Evolutionary conservation across 2,329 filamentous ascomycete genomes (phyloP).

Genomic region (Sclerotinia minor): DNA sequence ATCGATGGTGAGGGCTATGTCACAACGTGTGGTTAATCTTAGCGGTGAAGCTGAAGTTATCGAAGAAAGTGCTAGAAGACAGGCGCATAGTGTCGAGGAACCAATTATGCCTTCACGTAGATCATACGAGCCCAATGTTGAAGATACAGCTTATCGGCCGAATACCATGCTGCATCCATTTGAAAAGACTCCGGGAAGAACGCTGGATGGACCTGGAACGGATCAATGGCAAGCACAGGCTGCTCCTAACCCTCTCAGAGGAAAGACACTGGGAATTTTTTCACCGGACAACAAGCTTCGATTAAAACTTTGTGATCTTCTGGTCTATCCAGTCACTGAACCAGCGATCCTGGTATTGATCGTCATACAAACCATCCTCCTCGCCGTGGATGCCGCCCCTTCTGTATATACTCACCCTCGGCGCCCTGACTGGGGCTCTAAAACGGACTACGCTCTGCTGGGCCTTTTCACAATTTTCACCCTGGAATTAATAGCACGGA

Average conservation of each 20-base stretch:
- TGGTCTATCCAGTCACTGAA: slow-evolving; percentile 85
- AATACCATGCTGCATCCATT: slow-evolving; percentile 36
- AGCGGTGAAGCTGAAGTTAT: slow-evolving; percentile 87
- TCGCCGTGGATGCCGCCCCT: slow-evolving; percentile 77
- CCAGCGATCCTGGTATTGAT: slow-evolving; percentile 85
- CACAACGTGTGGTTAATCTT: slow-evolving; percentile 95
- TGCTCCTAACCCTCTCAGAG: slow-evolving; percentile 76
- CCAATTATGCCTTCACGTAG: slow-evolving; percentile 30
- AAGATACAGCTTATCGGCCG: slow-evolving; percentile 32
- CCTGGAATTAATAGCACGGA: slow-evolving; percentile 75
- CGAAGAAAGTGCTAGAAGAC: slow-evolving; percentile 57
- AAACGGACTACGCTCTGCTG: slow-evolving; percentile 58
- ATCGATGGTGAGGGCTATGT: slow-evolving; percentile 82
- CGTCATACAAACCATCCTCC: slow-evolving; percentile 80
- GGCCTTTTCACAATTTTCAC: slow-evolving; percentile 88
- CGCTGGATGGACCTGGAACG: slow-evolving; percentile 16
- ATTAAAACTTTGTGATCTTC: slow-evolving; percentile 72
- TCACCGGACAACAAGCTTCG: slow-evolving; percentile 74
- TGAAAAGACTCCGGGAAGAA: slow-evolving; percentile 34
- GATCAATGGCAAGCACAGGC: slow-evolving; percentile 38
- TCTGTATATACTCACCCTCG: slow-evolving; percentile 66
- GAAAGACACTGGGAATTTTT: slow-evolving; percentile 83
- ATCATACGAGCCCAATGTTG: slow-evolving; percentile 42
- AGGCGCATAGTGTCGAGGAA: slow-evolving; percentile 21
- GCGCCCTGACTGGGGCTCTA: slow-evolving; percentile 62